These are phyloP conservation scores for Fraxinus angustifolia DNA, from an alignment of 305 asterid species.

Conservation along the genomic window DNA sequence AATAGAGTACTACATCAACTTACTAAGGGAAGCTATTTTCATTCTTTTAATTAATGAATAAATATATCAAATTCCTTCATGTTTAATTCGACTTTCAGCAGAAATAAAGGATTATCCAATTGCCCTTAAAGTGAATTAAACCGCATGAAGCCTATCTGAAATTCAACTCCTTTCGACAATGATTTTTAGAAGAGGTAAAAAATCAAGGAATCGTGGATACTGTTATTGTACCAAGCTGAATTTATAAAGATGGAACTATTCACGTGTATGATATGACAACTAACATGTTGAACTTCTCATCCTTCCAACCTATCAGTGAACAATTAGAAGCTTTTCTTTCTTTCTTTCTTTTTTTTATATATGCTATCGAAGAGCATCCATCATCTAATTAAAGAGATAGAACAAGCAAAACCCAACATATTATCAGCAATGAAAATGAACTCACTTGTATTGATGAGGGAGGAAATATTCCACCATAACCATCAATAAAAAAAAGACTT, in stretches of 20 bases:
- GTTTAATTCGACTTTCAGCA: neutral
- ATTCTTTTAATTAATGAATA: neutral
- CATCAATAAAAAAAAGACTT: conserved; percentile 10
- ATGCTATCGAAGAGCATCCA: neutral
- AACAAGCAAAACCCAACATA: neutral
- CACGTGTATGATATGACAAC: neutral
- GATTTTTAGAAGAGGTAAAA: neutral
- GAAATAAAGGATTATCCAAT: neutral
- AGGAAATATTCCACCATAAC: neutral
- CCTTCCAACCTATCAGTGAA: neutral
- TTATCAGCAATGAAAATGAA: neutral
- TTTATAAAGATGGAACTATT: conserved; percentile 4
- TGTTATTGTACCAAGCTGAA: conserved; percentile 1
- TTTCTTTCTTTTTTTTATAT: no score
- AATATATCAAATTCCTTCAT: neutral
- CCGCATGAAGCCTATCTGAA: neutral
- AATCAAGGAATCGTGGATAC: conserved; percentile 15
- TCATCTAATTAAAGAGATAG: neutral
- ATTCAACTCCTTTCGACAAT: conserved; percentile 1
- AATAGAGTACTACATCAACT: conserved; percentile 8
- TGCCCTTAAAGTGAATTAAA: neutral
- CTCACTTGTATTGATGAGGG: neutral
- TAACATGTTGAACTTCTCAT: neutral
- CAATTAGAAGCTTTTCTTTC: neutral
- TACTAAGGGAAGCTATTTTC: neutral